Base-by-base conservation (phyloP, 345 rosid genomes). In the Sisymbrium irio region DNA sequence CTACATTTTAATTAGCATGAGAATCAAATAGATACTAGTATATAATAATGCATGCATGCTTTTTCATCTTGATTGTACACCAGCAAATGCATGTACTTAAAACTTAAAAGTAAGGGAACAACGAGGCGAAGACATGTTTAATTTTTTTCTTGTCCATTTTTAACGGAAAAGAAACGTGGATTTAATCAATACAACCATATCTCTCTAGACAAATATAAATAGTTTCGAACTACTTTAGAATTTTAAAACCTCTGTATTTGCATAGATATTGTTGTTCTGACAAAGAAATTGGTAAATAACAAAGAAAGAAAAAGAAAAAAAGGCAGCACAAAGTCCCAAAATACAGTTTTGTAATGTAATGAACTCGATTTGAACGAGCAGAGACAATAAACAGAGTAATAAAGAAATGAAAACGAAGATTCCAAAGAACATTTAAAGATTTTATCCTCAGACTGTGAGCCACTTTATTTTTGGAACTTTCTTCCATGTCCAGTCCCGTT, bases 371-470 rank as follows among this genome's bases (percentile, higher is more conserved):
- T 45, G 65, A 76, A 62, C 10, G 42, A 67, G 57, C 40, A 60
- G 0, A 75, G 56, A 69, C 64, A 62, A 41, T 14, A 58, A 49
- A 27, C 27, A 58, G 44, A 67, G 33, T 51, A 19, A 54, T 75
- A 49, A 75, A 67, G 39, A 56, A 65, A 30, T 41, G 69, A 75
- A 51, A 76, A 45, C 63, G 71, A 76, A 76, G 71, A 64, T 76
- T 76, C 71, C 75, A 69, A 76, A 76, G 51, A 76, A 33, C 58
- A 53, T 60, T 46, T 76, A 76, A 68, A 62, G 36, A 36, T 42
- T 22, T 68, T 17, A 60, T 67, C 69, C 42, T 42, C 27, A 44
- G 41, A 50, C 44, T 44, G 18, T 62, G 65, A 76, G 70, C 64
- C 64, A 68, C 79, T 69, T 61, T 69, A 13, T 25, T 18, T 28